phyloP scores from a whole-genome alignment of 371 early-diverging fungal genomes.

The Mucor circinelloides region DNA sequence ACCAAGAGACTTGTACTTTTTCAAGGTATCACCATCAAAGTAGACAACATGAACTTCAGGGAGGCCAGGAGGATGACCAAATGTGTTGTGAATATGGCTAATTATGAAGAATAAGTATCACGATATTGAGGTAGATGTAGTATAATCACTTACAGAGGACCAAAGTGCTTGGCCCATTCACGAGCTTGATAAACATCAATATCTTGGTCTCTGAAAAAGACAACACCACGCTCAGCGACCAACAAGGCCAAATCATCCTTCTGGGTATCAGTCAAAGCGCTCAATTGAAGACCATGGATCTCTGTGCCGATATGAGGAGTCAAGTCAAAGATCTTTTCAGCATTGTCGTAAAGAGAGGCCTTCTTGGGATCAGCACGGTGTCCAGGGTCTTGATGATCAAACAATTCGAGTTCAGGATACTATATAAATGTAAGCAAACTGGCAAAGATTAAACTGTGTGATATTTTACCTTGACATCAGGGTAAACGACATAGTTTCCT shows the following conservation, averaged over 20 bases:
- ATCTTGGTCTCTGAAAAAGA: constrained; percentile 69
- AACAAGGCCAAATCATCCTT: constrained; percentile 63
- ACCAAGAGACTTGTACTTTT: constrained; percentile 3
- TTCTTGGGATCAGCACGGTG: constrained; percentile 61
- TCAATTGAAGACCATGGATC: constrained; percentile 60
- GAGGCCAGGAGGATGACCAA: constrained; percentile 35
- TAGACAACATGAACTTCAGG: constrained; percentile 39
- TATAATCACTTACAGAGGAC: constrained; percentile 39
- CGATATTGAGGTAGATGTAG: neutral
- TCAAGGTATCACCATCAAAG: constrained; percentile 24
- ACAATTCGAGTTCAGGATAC: constrained; percentile 38
- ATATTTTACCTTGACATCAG: constrained; percentile 32
- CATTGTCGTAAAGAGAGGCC: constrained; percentile 56
- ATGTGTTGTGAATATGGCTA: constrained; percentile 35
- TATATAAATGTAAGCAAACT: constrained; percentile 1
- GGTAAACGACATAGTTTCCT: constrained; percentile 43
- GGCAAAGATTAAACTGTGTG: neutral
- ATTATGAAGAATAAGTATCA: neutral
- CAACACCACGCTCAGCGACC: constrained; percentile 67
- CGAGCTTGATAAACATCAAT: constrained; percentile 55
- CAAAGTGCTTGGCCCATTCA: constrained; percentile 56
- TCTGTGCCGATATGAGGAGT: constrained; percentile 73
- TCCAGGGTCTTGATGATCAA: constrained; percentile 47
- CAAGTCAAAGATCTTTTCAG: constrained; percentile 61
- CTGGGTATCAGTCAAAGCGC: constrained; percentile 57